Evolutionary conservation across 2,329 filamentous ascomycete genomes (phyloP), one percentile per base, ranked within the genome.

Genomic region (Shiraia bambusicola): DNA sequence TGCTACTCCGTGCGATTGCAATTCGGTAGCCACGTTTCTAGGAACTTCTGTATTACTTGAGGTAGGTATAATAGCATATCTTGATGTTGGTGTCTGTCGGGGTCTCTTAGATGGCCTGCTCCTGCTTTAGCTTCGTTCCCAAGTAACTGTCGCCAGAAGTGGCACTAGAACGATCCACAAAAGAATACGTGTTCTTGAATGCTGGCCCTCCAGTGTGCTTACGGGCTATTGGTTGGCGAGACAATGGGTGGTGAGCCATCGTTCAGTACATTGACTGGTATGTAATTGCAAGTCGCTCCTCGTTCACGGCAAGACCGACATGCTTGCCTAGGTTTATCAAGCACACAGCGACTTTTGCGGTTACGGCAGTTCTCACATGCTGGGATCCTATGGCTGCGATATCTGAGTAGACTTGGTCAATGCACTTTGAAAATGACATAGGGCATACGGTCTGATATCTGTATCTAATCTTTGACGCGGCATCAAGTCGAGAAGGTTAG

Each of bases 281-380:
- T 42, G 12, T 33, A 43, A 25, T 44, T 50, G 33, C 54, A 57
- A 2, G 37, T 28, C 9, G 36, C 35, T 14, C 44, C 39, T 11
- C 40, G 42, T 14, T 50, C 44, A 10, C 51, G 51, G 37, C 51
- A 55, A 26, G 49, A 48, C 13, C 45, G 41, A 27, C 51, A 57
- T 16, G 51, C 13, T 37, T 47, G 34, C 12, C 42, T 44, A 9
- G 46, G 37, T 12, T 45, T n/a, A 14, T 55, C 51, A 14, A 55
- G 43, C 10, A 52, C 45, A 17, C 52, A 55, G 24, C 52, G 42
- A 6, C 44, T 38, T 40, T 49, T 55, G 8, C 52, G 39, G 15
- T 41, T 39, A 7, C 52, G 49, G 25, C 52, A 55, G 17, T 39
- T 35, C 16, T 40, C 35, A 34, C 52, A 52, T 11, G 52, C 49